Evolutionary conservation across 352 stramenopile genomes (phyloP).

Genomic region (Elongisporangium prolatum): DNA sequence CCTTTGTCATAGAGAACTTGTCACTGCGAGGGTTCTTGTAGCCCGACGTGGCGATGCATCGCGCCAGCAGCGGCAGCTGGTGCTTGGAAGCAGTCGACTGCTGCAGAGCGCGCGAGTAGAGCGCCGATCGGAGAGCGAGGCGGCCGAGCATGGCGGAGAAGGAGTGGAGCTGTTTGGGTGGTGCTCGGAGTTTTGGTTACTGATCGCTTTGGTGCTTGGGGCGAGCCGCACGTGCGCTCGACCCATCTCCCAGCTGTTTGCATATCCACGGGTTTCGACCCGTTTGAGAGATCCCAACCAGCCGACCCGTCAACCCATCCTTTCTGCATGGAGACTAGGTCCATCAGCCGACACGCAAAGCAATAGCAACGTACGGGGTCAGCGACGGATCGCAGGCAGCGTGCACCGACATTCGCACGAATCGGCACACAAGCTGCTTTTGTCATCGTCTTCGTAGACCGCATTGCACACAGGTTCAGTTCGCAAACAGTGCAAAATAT

Average conservation of each 20-base stretch:
- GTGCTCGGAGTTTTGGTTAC: background rate
- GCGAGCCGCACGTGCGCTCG: background rate
- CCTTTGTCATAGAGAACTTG: constrained; percentile 88
- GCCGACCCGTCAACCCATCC: background rate
- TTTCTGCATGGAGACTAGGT: background rate
- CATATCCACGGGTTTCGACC: background rate
- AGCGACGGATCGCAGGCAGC: too few relatives aligned
- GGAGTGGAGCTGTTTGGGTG: background rate
- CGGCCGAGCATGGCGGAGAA: constrained; percentile 19
- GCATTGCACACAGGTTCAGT: too few relatives aligned
- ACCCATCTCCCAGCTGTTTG: background rate
- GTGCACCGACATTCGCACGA: too few relatives aligned
- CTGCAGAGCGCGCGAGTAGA: constrained; percentile 15
- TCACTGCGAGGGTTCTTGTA: constrained; percentile 79
- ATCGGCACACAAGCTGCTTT: too few relatives aligned
- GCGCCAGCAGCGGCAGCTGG: background rate
- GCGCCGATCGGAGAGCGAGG: constrained; percentile 16
- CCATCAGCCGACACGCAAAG: too few relatives aligned
- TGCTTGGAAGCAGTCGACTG: background rate
- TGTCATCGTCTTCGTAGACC: too few relatives aligned
- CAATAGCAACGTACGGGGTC: too few relatives aligned
- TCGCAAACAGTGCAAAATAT: background rate
- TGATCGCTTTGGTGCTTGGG: background rate
- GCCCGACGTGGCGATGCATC: constrained; percentile 19
- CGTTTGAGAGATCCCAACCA: background rate